Conservation (phyloP, 2,329 filamentous ascomycete genomes). For the Ambrosiella xylebori region DNA sequence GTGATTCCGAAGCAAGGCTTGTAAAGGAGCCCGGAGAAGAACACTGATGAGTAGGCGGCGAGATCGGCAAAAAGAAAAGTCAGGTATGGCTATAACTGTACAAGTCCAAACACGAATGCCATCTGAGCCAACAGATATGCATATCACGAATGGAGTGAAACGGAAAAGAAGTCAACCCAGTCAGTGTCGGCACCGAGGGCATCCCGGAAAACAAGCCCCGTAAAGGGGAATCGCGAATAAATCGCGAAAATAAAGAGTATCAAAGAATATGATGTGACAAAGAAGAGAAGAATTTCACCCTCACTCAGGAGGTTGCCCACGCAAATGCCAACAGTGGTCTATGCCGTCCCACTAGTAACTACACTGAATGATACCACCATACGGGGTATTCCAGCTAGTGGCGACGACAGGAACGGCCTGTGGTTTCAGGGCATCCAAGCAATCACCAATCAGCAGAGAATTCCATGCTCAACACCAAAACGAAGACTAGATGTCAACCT, state of each 20-base stretch:
- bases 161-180: too few relatives aligned
- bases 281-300: too few relatives aligned
- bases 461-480: background rate
- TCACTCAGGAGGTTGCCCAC: too few relatives aligned
- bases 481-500: background rate
- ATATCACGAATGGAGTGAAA: too few relatives aligned
- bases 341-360: background rate
- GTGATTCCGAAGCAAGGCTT: background rate
- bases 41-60: too few relatives aligned
- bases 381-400: background rate
- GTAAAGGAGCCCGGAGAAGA: too few relatives aligned
- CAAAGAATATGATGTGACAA: too few relatives aligned
- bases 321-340: too few relatives aligned
- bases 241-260: too few relatives aligned
- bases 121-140: background rate
- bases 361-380: background rate
- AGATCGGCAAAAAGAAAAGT: background rate
- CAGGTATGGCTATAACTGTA: background rate
- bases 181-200: too few relatives aligned
- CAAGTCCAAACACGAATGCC: background rate
- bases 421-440: background rate
- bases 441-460: background rate
- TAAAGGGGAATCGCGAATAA: too few relatives aligned
- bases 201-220: too few relatives aligned
- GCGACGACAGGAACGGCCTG: background rate